Base-by-base conservation (phyloP, 1,284 basidiomycete species). In the Cryptococcus floricola region DNA sequence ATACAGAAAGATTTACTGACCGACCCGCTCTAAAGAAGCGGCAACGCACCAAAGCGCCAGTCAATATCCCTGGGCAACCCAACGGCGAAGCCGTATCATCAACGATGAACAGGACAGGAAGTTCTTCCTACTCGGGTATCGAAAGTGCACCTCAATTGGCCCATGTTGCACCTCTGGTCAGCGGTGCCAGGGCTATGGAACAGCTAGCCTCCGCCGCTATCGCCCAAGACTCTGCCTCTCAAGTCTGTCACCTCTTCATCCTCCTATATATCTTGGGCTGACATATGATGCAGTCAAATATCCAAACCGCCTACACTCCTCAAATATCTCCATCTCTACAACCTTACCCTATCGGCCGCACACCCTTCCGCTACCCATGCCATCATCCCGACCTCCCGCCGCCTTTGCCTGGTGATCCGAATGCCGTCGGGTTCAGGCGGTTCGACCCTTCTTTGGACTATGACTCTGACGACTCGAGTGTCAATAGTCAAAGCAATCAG, bases 321-420 rank as follows among this genome's bases (percentile, higher is more conserved):
- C 31, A 34, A 10, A 6, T 25, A 6, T n/a, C 42, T 4, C 42
- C 42, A 42, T 47, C 39, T 49, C 46, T 39, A 10, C 53, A 43
- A 31, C 56, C 61, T 23, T 71, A 72, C 50, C 70, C 70, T 1
- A 64, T 62, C 42, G 69, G 69, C 46, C 43, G 70, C 6, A 68
- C 66, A 39, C 69, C 70, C 2, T 73, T 65, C 47, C 65, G 70
- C 2, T 70, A 67, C 49, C 60, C 64, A 23, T 73, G 70, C 50
- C 59, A 63, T 19, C 60, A 50, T 10, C 69, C 62, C 8, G 53
- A 61, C 13, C 48, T 53, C 1, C 65, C 67, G 2, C 57, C 60
- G 31, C 69, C 69, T 9, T 61, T 66, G 2, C 66, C 68, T 5
- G 67, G 66, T 1, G 62, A 73, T 57, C 64, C 65, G 3, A 50